Evolutionary conservation across 305 asterid species (phyloP).

Genomic region (Withania somnifera): DNA sequence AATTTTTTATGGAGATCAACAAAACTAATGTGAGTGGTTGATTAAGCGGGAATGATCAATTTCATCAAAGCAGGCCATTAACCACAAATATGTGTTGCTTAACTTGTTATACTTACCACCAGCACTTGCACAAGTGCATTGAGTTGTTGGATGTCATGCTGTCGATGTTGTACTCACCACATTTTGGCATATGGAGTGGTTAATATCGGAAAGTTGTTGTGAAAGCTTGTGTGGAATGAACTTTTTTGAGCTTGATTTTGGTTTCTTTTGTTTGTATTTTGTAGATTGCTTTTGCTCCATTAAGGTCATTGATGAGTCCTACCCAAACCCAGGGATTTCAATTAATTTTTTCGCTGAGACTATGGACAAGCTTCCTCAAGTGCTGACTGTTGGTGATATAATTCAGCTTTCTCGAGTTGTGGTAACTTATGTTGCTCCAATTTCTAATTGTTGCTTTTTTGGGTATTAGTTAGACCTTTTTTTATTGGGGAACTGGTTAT

Average conservation of each 20-base stretch:
- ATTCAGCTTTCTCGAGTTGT: conserved; percentile 43
- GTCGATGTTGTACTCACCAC: not conserved
- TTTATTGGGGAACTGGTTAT: too few relatives aligned
- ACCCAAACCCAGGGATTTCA: conserved; percentile 31
- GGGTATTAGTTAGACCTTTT: not conserved
- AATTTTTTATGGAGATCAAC: not conserved
- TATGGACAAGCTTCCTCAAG: conserved; percentile 53
- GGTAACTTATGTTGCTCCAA: conserved; percentile 26
- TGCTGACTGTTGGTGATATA: conserved; percentile 51
- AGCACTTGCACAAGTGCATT: not conserved
- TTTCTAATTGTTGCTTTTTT: not conserved
- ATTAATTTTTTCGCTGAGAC: conserved; percentile 41
- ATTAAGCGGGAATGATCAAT: not conserved
- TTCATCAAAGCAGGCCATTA: not conserved
- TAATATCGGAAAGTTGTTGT: not conserved
- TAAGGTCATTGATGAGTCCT: conserved; percentile 52
- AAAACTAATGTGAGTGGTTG: not conserved
- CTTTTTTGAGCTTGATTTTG: not conserved
- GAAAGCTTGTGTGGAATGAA: not conserved
- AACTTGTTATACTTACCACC: not conserved
- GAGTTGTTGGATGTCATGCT: not conserved
- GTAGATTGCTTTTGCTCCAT: conserved; percentile 48
- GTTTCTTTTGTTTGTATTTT: conserved; percentile 3
- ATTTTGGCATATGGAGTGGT: not conserved
- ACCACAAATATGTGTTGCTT: not conserved